Percentiles rank a stretch among this genome's conserved stretches.
Evolutionary conservation across 768 basidiomycete genomes (phyloP).

Genomic region (Suillus tomentosus): DNA sequence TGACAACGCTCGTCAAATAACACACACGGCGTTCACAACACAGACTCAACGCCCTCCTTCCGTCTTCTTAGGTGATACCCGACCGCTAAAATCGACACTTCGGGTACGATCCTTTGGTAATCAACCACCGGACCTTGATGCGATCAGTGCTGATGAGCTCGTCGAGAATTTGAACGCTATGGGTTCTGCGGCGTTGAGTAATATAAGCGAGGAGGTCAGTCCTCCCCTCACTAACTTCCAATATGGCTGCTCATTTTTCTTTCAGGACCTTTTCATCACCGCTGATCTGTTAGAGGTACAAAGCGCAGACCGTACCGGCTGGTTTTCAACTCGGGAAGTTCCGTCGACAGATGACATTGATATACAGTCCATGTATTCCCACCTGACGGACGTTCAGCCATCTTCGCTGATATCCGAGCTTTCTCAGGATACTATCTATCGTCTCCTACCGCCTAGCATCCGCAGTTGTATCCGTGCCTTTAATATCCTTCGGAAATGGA

Average conservation of each 20-base stretch:
- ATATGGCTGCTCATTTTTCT: background rate
- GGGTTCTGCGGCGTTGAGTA: slow-evolving; percentile 72
- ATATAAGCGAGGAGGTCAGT: slow-evolving; percentile 73
- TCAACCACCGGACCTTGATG: slow-evolving; percentile 65
- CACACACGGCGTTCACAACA: slow-evolving; percentile 49
- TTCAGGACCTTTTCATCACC: slow-evolving; percentile 74
- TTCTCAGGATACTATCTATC: slow-evolving; percentile 69
- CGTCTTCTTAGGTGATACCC: slow-evolving; percentile 26
- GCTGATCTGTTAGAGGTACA: slow-evolving; percentile 83
- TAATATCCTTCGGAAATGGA: slow-evolving; percentile 77
- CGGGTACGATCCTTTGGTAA: slow-evolving; percentile 31
- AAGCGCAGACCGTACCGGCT: slow-evolving; percentile 75
- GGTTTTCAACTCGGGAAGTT: slow-evolving; percentile 66
- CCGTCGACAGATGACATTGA: slow-evolving; percentile 62
- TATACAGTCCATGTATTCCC: slow-evolving; percentile 76
- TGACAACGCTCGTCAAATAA: slow-evolving; percentile 41
- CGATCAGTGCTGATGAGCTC: slow-evolving; percentile 64
- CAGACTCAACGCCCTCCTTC: slow-evolving; percentile 64
- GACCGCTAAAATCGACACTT: slow-evolving; percentile 18
- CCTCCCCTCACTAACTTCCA: slow-evolving; percentile 13
- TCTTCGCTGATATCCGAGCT: slow-evolving; percentile 73
- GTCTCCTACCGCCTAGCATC: slow-evolving; percentile 72
- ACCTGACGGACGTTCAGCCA: slow-evolving; percentile 71
- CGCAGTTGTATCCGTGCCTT: slow-evolving; percentile 79
- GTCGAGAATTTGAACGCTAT: slow-evolving; percentile 81